These are phyloP conservation scores for Sporothrix sp. DNA, from an alignment of 2,329 filamentous ascomycete genomes.

Conservation along the genomic window DNA sequence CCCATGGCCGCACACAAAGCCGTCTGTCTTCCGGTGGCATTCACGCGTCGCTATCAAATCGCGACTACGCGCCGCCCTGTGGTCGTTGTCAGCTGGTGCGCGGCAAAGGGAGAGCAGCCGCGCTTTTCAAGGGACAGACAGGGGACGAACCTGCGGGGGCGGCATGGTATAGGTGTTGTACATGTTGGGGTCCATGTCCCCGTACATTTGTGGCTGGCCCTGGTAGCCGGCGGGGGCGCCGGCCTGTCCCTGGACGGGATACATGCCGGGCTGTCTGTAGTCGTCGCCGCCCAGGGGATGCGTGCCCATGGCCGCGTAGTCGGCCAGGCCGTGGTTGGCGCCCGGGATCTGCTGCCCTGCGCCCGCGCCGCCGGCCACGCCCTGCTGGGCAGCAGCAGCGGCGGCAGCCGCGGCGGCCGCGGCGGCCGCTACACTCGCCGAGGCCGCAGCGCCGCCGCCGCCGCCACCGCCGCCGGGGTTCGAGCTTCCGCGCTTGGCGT, in stretches of 20 bases:
- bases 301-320: constrained; percentile 47
- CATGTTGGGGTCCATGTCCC: constrained; percentile 65
- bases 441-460: constrained; percentile 39
- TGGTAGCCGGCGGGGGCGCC: constrained; percentile 66
- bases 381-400: constrained; percentile 26
- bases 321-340: constrained; percentile 45
- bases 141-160: constrained; percentile 62
- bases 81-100: background rate
- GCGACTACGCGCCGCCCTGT: constrained; percentile 5
- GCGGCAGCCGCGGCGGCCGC: constrained; percentile 15
- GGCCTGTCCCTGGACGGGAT: constrained; percentile 66
- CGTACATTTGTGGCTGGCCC: constrained; percentile 69
- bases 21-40: too few species aligned
- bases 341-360: constrained; percentile 43
- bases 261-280: constrained; percentile 74
- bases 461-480: constrained; percentile 17
- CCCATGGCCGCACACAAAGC: too few species aligned
- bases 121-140: too few species aligned
- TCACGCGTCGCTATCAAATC: too few species aligned
- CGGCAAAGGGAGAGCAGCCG: too few species aligned
- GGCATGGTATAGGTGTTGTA: constrained; percentile 76
- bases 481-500: constrained; percentile 63
- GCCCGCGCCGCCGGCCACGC: constrained; percentile 39
- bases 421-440: constrained; percentile 30
- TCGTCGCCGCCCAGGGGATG: constrained; percentile 61